A percentile compares a stretch with the other conserved stretches of the same genome.
These are phyloP conservation scores for Acidomyces sp. DNA, from an alignment of 495 filamentous ascomycete genomes.

Conservation along the genomic window DNA sequence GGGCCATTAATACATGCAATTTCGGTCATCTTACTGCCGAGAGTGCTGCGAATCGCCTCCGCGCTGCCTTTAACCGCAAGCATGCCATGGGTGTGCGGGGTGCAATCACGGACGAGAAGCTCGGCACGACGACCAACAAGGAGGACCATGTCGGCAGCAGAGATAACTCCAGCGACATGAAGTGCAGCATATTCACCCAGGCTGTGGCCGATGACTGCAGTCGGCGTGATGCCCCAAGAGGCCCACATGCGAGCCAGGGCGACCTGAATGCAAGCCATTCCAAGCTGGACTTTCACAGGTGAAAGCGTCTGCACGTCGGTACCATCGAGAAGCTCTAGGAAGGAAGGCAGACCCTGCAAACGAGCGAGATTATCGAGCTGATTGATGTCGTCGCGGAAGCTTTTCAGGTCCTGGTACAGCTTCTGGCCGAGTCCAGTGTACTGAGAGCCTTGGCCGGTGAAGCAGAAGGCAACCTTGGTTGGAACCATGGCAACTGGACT, in stretches of 20 bases:
- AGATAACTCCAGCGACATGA: conserved; percentile 65
- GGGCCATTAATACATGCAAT: conserved; percentile 36
- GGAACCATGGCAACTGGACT: conserved; percentile 33
- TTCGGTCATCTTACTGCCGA: conserved; percentile 33
- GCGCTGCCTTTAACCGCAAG: conserved; percentile 35
- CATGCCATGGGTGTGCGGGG: conserved; percentile 53
- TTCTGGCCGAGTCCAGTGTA: conserved; percentile 59
- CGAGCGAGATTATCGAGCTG: conserved; percentile 55
- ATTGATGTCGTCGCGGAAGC: conserved; percentile 59
- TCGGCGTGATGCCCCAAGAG: conserved; percentile 63
- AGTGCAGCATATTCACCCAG: conserved; percentile 80
- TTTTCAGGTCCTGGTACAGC: conserved; percentile 47
- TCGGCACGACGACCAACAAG: conserved; percentile 66
- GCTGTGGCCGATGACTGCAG: conserved; percentile 75
- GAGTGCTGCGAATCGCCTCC: conserved; percentile 26
- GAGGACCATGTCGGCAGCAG: conserved; percentile 65
- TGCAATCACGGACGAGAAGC: conserved; percentile 61
- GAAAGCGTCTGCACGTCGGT: conserved; percentile 47
- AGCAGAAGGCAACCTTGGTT: conserved; percentile 39
- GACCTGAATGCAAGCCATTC: conserved; percentile 69
- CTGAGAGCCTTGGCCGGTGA: conserved; percentile 40
- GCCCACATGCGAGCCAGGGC: conserved; percentile 69
- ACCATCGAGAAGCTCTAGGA: conserved; percentile 54
- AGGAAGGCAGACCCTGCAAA: conserved; percentile 57
- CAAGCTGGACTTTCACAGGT: conserved; percentile 66